Evolutionary conservation across 352 stramenopile species (phyloP), one percentile per base, ranked within the genome.

Genomic region (Elongisporangium undulatum): DNA sequence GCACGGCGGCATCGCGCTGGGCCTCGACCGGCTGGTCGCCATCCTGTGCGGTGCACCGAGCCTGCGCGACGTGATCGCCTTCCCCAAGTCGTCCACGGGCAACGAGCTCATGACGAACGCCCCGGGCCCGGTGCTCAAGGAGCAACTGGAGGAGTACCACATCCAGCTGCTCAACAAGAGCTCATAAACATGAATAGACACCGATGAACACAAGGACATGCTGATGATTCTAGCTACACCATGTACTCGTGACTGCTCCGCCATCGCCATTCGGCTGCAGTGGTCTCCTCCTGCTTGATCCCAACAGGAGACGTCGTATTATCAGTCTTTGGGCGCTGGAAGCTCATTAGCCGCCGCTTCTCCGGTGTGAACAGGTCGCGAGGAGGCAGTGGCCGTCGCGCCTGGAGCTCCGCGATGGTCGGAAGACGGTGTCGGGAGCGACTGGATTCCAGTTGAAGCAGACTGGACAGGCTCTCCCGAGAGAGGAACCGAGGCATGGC

Each of bases 41-140:
- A 85, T 97, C n/a, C 51, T 97, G 48, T 90, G 84, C 49, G 83
- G 82, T 24, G 79, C 82, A 4, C 70, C 74, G 17, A 90, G 79
- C 55, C 75, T 97, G 45, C 85, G 87, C 9, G 89, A 96, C 50
- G 90, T 97, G 49, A 96, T 97, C 51, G 87, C 90, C 29, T 97
- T 97, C 64, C 90, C 90, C 0, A 97, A 97, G 69, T 94, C 88
- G 8, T 79, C 87, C 3, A 92, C 82, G 8, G 90, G 89, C 23
- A 89, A 94, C 48, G 89, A 97, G 61, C 77, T 93, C 38, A 91
- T 97, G 77, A 96, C 86, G 0, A 90, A 77, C 24, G 76, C 87
- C 1, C 89, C 89, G 1, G 81, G 85, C 0, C 67, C 77, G 0
- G 85, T 92, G 58, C 65, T 85, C 38, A 66, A 71, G 15, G 69